Conservation (phyloP, 352 stramenopile species). For the Phytopythium chamaehyphon region DNA sequence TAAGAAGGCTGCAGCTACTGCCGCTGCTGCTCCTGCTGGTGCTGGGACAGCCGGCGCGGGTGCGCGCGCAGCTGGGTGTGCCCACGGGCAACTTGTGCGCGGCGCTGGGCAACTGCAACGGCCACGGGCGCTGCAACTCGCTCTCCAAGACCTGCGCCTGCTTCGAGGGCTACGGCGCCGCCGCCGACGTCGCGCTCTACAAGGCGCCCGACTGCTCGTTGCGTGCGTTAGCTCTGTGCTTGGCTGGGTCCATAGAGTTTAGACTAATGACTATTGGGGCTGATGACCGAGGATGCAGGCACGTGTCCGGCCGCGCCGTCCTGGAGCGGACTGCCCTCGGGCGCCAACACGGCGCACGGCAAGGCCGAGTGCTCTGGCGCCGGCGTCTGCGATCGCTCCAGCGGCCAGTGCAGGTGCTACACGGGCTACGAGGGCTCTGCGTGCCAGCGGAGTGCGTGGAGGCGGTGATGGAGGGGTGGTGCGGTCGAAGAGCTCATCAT, state of each 20-base stretch:
- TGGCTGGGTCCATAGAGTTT: no score
- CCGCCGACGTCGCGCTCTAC: conserved; percentile 77
- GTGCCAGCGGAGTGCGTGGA: conserved; percentile 56
- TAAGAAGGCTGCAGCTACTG: no score
- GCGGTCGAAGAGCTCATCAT: neutral
- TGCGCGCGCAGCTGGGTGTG: conserved; percentile 40
- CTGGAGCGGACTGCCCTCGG: conserved; percentile 55
- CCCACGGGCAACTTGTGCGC: conserved; percentile 69
- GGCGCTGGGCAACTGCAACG: conserved; percentile 83
- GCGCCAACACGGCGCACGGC: conserved; percentile 29
- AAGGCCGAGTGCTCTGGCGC: conserved; percentile 62
- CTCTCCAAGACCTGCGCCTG: conserved; percentile 84
- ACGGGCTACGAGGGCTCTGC: conserved; percentile 63
- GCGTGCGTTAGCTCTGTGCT: conserved; percentile 19
- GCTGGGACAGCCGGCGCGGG: neutral
- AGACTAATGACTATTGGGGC: no score
- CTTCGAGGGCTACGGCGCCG: conserved; percentile 83
- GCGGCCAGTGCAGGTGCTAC: conserved; percentile 62
- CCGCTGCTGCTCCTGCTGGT: neutral
- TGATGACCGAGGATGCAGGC: conserved; percentile 20
- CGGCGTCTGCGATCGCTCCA: conserved; percentile 48
- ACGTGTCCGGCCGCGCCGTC: conserved; percentile 60
- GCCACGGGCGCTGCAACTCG: conserved; percentile 83
- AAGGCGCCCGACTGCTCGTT: conserved; percentile 80
- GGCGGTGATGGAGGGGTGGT: neutral